Base-by-base conservation (phyloP, 106 monocot genomes). In the Hemerocallis citrina region DNA sequence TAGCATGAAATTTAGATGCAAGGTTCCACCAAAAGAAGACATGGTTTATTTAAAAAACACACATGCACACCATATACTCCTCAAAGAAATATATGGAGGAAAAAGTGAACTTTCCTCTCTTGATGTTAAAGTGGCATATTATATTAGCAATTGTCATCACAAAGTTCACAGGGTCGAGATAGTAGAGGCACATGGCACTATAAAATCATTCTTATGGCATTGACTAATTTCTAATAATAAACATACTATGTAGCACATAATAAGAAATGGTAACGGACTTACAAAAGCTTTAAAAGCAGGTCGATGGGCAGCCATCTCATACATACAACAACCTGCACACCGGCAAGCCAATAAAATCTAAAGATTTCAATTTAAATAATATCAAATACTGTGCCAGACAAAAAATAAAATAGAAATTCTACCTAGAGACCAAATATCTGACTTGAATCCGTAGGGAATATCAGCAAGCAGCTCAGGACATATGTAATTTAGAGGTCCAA, bases 241-340 rank as follows among this genome's bases (percentile, higher is more conserved):
- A n/a, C n/a, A n/a, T n/a, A n/a, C n/a, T 11, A 32, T 31, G 20
- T n/a, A 54, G 12, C 54, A 32, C 9, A 16, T 54, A 12, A 24
- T n/a, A n/a, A n/a, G 23, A 0, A 50, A n/a, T n/a, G n/a, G n/a
- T 30, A 63, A 63, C 20, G 49, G 46, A 74, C 92, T 85, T 79
- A 98, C 98, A 78, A 98, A 98, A 62, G 98, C 98, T 74, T 98
- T 98, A 75, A 98, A 98, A 42, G 98, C 98, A 59, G 98, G 98
- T 41, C 92, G 79, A 78, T 98, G 88, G 57, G 98, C 98, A 74
- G 92, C 87, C 98, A 98, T 98, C 77, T 98, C 98, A 70, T 98
- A 98, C 82, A 98, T 77, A 57, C 98, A 98, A 62, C 98, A 98
- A 12, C 98, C 98, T 98, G 77, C 10, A 27, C 7, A 61, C 55